These are phyloP conservation scores for Kazachstania taianensis DNA, from an alignment of 805 yeast species.

Conservation along the genomic window DNA sequence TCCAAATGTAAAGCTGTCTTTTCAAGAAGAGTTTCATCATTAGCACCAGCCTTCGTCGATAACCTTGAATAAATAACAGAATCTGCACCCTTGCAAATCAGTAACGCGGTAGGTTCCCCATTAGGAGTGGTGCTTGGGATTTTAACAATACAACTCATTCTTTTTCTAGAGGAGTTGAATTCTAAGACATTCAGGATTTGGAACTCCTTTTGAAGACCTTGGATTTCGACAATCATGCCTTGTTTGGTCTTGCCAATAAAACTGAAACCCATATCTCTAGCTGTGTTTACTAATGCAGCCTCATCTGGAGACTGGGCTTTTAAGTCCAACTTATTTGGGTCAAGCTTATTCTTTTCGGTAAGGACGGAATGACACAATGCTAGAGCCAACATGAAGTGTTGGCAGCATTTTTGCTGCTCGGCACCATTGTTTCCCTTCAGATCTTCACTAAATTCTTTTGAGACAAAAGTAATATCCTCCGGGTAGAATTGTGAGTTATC, in stretches of 20 bases:
- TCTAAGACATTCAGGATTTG: slow-evolving; percentile 63
- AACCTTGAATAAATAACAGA: slow-evolving; percentile 65
- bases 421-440: slow-evolving; percentile 37
- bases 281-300: slow-evolving; percentile 76
- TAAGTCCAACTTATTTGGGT: slow-evolving; percentile 44
- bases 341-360: slow-evolving; percentile 52
- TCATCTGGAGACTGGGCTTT: slow-evolving; percentile 85
- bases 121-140: slow-evolving; percentile 41
- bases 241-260: slow-evolving; percentile 57
- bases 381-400: slow-evolving; percentile 66
- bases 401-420: slow-evolving; percentile 46
- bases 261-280: slow-evolving; percentile 65
- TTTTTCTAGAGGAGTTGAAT: slow-evolving; percentile 75
- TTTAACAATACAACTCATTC: slow-evolving; percentile 77
- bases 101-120: slow-evolving; percentile 47
- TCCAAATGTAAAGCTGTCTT: slow-evolving; percentile 67
- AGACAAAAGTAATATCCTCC: slow-evolving; percentile 59
- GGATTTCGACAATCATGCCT: slow-evolving; percentile 57
- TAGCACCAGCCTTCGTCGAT: slow-evolving; percentile 30
- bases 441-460: slow-evolving; percentile 57
- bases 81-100: slow-evolving; percentile 81
- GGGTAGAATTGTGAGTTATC: slow-evolving; percentile 36
- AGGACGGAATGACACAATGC: slow-evolving; percentile 75
- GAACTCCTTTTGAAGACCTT: slow-evolving; percentile 61
- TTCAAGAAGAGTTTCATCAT: slow-evolving; percentile 38